Evolutionary conservation across 2,329 filamentous ascomycete genomes (phyloP).

Genomic region (Ambrosiella xylebori): DNA sequence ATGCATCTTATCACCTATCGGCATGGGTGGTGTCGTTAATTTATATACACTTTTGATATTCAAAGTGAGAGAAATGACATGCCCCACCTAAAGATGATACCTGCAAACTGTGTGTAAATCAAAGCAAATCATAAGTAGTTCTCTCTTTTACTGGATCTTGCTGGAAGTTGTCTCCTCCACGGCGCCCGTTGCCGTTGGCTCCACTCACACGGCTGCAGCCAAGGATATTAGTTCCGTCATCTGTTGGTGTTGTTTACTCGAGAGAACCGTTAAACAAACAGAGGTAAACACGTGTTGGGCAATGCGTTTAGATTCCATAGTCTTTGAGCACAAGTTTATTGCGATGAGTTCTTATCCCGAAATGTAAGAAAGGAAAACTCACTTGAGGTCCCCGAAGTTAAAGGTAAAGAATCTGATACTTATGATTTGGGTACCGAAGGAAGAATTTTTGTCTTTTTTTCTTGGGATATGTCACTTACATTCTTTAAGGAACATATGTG

Average conservation of each 20-base stretch:
- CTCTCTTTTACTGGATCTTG: neutral
- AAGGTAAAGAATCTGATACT: no score
- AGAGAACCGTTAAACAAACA: neutral
- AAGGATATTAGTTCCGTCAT: neutral
- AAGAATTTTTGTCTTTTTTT: no score
- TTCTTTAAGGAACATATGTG: no score
- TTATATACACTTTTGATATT: neutral
- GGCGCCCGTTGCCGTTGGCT: neutral
- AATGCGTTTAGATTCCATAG: neutral
- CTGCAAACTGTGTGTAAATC: neutral
- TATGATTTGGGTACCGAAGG: no score
- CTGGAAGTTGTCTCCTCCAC: neutral
- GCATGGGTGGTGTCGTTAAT: neutral
- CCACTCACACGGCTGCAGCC: neutral
- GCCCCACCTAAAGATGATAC: neutral
- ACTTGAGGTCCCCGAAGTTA: no score
- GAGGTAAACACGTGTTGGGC: neutral
- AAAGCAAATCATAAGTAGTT: neutral
- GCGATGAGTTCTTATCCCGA: no score
- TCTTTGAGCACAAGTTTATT: no score
- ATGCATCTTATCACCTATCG: neutral
- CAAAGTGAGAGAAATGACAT: neutral
- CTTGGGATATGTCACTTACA: no score
- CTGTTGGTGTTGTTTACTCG: neutral
- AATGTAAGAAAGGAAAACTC: no score